Evolutionary conservation across 2,329 filamentous ascomycete genomes (phyloP).

Genomic region (Apiospora arundinis): DNA sequence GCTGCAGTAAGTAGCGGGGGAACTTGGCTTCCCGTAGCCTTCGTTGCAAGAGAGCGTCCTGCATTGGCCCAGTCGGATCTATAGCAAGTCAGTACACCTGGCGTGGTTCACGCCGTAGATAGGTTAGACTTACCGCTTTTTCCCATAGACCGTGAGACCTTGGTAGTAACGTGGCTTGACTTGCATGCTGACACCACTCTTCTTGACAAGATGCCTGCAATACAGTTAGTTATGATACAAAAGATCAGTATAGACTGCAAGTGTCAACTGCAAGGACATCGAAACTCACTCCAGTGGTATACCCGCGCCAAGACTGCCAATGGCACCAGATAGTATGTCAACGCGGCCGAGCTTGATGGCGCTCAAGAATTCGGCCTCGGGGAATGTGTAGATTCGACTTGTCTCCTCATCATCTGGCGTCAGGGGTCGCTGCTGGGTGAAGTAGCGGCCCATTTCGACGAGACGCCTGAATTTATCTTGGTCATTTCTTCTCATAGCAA

Average conservation of each 20-base stretch:
- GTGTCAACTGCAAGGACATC: too few relatives aligned
- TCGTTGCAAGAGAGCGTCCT: conserved; percentile 54
- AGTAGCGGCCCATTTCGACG: conserved; percentile 59
- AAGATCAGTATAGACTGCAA: not conserved
- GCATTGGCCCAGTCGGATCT: conserved; percentile 75
- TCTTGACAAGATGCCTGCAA: conserved; percentile 56
- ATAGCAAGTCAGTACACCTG: conserved; percentile 23
- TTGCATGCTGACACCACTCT: conserved; percentile 67
- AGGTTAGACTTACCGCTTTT: conserved; percentile 57
- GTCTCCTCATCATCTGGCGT: conserved; percentile 28
- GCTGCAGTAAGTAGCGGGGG: conserved; percentile 69
- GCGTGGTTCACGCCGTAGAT: not conserved
- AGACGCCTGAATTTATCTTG: conserved; percentile 59
- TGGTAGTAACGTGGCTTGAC: conserved; percentile 69
- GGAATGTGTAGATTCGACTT: conserved; percentile 46
- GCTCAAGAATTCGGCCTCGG: conserved; percentile 46
- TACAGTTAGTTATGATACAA: not conserved
- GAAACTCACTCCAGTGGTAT: conserved; percentile 63
- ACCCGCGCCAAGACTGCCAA: conserved; percentile 70
- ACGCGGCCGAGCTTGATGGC: conserved; percentile 58
- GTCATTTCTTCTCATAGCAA: conserved; percentile 61
- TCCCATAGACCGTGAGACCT: conserved; percentile 57
- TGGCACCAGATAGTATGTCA: conserved; percentile 66
- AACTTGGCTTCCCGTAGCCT: conserved; percentile 48
- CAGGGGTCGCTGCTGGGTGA: conserved; percentile 35